Percentiles rank a stretch among this genome's conserved stretches.
These are phyloP conservation scores for Suhomyces tanzawaensis DNA, from an alignment of 805 yeast species.

Conservation along the genomic window DNA sequence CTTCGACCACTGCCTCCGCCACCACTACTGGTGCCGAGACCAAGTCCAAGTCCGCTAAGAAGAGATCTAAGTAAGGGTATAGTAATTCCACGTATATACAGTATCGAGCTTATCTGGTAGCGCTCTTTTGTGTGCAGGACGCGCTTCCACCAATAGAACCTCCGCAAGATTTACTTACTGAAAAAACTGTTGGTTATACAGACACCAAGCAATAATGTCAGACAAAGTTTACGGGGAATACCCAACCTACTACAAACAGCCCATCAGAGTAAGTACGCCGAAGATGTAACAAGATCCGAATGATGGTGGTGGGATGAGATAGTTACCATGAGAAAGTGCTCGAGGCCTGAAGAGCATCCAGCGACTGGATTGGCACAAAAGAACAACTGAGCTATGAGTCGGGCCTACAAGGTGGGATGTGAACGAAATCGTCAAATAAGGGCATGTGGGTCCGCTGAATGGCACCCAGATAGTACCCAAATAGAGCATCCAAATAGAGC, in stretches of 20 bases:
- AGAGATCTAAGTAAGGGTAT: constrained; percentile 5
- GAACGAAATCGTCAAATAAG: no score
- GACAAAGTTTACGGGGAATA: constrained; percentile 47
- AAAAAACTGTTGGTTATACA: constrained; percentile 3
- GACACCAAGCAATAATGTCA: constrained; percentile 12
- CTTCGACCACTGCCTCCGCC: constrained; percentile 2
- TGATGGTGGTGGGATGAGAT: no score
- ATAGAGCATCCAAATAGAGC: no score
- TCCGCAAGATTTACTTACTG: constrained; percentile 2
- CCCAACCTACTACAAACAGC: constrained; percentile 61
- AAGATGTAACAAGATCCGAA: no score
- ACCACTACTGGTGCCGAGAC: constrained; percentile 7
- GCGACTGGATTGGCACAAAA: no score
- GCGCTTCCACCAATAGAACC: constrained; percentile 5
- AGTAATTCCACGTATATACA: background rate
- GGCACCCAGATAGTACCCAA: no score
- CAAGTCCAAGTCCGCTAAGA: constrained; percentile 8
- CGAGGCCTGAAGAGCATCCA: no score
- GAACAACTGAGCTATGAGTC: no score
- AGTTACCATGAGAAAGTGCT: no score
- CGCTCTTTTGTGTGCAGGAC: background rate
- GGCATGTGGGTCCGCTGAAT: no score
- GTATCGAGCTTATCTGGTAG: background rate
- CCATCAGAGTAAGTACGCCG: constrained; percentile 54
- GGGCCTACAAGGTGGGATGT: no score